A percentile compares a stretch with the other conserved stretches of the same genome.
These are phyloP conservation scores for Monosporozyma aquatica DNA, from an alignment of 805 yeast species.

Conservation along the genomic window DNA sequence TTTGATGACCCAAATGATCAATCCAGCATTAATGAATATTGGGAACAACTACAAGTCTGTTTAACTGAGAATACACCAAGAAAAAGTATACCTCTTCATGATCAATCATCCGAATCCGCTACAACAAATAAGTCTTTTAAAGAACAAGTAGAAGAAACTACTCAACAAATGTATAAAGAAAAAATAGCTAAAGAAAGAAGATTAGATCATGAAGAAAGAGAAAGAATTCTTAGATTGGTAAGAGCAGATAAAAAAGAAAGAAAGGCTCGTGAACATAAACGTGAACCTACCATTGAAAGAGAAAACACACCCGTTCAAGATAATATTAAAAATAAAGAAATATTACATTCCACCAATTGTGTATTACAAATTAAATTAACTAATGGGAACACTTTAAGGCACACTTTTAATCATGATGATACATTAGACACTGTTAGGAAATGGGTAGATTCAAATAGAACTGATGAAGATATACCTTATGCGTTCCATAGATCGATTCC, in stretches of 20 bases:
- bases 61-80: conserved; percentile 19
- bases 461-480: conserved; percentile 38
- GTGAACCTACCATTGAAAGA: no score
- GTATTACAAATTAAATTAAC: conserved; percentile 52
- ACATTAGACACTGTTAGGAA: conserved; percentile 50
- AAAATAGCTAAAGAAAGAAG: conserved; percentile 20
- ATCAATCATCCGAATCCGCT: no score
- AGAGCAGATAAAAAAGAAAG: conserved; percentile 17
- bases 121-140: conserved; percentile 8
- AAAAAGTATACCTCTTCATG: neutral
- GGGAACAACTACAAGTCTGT: conserved; percentile 5
- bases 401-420: conserved; percentile 38
- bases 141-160: conserved; percentile 21
- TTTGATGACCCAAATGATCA: conserved; percentile 26
- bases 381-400: conserved; percentile 52
- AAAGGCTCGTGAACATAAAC: conserved; percentile 5
- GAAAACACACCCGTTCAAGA: conserved; percentile 19
- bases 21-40: conserved; percentile 1
- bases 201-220: conserved; percentile 41
- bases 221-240: conserved; percentile 45
- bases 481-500: conserved; percentile 47
- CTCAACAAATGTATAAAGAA: conserved; percentile 26
- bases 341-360: conserved; percentile 28
- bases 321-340: conserved; percentile 21
- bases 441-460: conserved; percentile 48